Base-by-base conservation (phyloP, 495 filamentous ascomycete species). In the Penicillium arizonense region DNA sequence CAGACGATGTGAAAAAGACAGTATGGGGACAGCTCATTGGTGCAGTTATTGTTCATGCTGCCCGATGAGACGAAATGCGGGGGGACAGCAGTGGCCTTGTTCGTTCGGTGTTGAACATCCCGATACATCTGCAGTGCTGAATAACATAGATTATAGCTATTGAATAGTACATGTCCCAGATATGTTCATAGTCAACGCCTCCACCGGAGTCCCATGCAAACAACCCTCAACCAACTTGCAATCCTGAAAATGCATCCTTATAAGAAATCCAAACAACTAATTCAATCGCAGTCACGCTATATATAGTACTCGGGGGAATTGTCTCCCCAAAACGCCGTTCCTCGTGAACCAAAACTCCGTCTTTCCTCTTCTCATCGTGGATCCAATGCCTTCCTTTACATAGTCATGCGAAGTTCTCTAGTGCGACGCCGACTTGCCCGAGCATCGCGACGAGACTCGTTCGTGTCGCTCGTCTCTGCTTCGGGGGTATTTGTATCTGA, bases 401-500 rank as follows among this genome's bases (percentile, higher is more conserved):
- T 73, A 39, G 69, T 72, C 67, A 72, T 67, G 16, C 73, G 64
- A 43, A 76, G 52, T 16, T 67, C 63, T 39, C 69, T 60, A 16
- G 69, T 69, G 12, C 63, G 68, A 20, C 61, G 63, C 26, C 71
- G 60, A 46, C 57, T 76, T n/a, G 73, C 64, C 36, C 72, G 58
- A 4, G 70, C 74, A 49, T 59, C 64, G 24, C 71, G 68, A 14
- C 63, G 67, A 14, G 64, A 52, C 32, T 72, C 72, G 18, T 44
- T 50, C 7, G 44, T 49, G 30, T 76, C 74, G 41, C 68, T 75
- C 4, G 62, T 50, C 7, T 71, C 71, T 4, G 72, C 70, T 42
- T 74, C 74, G 0, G 47, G 47, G 3, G 69, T 72, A 53, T 60
- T 66, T 14, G 63, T 47, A 43, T 76, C 75, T 4, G 72, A 76